phyloP scores from a whole-genome alignment of 1,139 yeast species.

The Blastobotrys illinoisensis region DNA sequence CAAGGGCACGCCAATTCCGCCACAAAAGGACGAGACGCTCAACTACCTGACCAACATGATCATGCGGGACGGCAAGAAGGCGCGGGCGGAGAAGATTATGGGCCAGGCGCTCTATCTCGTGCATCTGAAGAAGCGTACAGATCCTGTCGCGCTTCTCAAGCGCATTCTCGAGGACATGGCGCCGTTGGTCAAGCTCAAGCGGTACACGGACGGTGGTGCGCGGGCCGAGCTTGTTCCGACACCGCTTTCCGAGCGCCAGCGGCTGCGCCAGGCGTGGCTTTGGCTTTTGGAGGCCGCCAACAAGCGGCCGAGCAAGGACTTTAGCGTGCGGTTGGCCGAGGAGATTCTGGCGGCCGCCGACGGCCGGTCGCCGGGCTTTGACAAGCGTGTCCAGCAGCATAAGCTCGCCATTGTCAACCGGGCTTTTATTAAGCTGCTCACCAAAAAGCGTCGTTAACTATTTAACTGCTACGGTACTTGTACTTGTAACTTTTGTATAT shows the following conservation, averaged over 20 bases:
- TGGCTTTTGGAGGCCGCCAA: conserved; percentile 88
- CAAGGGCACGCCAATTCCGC: conserved; percentile 53
- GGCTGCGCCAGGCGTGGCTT: conserved; percentile 76
- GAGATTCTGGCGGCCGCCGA: conserved; percentile 73
- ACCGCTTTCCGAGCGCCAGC: conserved; percentile 76
- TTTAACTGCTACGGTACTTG: no score
- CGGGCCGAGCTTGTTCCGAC: conserved; percentile 75
- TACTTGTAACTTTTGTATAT: conserved; percentile 4
- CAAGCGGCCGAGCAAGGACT: conserved; percentile 73
- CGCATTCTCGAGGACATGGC: conserved; percentile 75
- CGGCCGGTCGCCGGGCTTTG: conserved; percentile 81
- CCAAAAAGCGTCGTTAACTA: conserved; percentile 13
- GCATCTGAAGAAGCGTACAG: conserved; percentile 60
- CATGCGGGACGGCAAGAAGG: conserved; percentile 90
- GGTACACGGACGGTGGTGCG: conserved; percentile 81
- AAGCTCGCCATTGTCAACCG: conserved; percentile 61
- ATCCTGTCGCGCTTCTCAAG: conserved; percentile 73
- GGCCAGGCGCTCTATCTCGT: conserved; percentile 78
- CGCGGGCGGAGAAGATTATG: conserved; percentile 68
- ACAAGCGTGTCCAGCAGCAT: conserved; percentile 77
- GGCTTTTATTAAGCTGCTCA: conserved; percentile 31
- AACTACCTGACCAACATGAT: conserved; percentile 77
- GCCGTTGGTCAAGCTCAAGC: conserved; percentile 75
- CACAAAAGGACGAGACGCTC: conserved; percentile 60
- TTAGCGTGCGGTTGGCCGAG: conserved; percentile 84